Base-by-base conservation (phyloP, 306 rosid genomes). In the Aeschynomene evenia region DNA sequence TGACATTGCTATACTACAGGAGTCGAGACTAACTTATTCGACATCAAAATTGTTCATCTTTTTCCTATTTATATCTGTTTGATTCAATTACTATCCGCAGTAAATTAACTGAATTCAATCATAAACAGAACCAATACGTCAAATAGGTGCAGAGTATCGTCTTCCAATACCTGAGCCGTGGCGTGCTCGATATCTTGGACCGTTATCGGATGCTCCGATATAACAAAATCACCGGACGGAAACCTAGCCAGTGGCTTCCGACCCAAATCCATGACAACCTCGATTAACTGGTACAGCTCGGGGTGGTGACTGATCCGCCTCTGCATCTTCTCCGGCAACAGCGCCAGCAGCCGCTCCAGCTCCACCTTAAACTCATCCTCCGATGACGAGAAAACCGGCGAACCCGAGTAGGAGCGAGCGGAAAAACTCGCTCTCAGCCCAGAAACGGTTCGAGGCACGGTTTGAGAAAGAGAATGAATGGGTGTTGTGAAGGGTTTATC, bases 201-300 rank as follows among this genome's bases (percentile, higher is more conserved):
- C 20, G 90, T 81, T 12, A 88, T 87, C 4, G 85, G 94, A 45
- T 68, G 81, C 28, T 88, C 90, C 29, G 91, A 90, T 60, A 93
- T 83, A 42, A 83, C 83, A 58, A 82, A 88, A 71, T 94, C 98
- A 0, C 96, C 95, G 2, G 95, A 81, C 7, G 96, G 99, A 75
- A 94, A 94, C 72, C 99, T 81, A 12, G 97, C 98, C 42, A 91
- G 54, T 0, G 97, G 99, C 68, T 91, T 88, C 76, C 98, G 85
- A 50, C 98, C 98, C 82, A 94, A 90, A 80, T 94, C 97, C 97
- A 88, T 83, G 9, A 94, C 94, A 55, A 94, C 94, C 75, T 94
- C 98, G 9, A 85, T 94, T 87, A 94, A 73, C 24, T 77, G 84
- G 33, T 80, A 87, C 20, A 81, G 77, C 80, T 88, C 90, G 7